Percentiles rank a stretch among this genome's conserved stretches.
phyloP scores from a whole-genome alignment of 2,329 filamentous ascomycete genomes.

The Fusarium phyllophilum region DNA sequence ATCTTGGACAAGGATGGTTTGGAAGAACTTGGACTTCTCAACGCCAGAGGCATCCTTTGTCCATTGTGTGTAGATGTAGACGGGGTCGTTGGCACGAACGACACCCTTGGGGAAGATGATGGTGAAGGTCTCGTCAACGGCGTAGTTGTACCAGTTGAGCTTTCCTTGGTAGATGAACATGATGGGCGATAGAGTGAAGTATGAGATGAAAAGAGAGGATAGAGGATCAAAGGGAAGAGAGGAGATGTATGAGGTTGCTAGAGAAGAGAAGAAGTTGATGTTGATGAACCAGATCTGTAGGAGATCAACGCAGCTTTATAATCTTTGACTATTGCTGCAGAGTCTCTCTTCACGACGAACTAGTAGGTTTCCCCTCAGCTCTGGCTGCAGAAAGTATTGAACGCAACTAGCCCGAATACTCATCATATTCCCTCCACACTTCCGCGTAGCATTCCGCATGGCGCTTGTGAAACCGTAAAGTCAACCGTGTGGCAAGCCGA shows the following conservation, averaged over 20 bases:
- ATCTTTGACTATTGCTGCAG: rapidly evolving
- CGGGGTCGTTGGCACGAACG: rapidly evolving
- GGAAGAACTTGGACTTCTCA: neutral
- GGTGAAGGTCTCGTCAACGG: neutral
- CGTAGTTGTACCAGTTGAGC: rapidly evolving
- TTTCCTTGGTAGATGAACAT: neutral
- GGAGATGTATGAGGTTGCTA: no score
- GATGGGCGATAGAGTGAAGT: rapidly evolving
- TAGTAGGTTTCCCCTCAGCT: neutral
- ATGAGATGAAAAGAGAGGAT: neutral
- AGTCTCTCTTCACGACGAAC: rapidly evolving
- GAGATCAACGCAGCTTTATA: neutral
- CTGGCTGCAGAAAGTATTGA: neutral
- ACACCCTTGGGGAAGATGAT: neutral
- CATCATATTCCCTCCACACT: neutral
- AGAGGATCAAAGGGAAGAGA: no score
- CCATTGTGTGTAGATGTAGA: neutral
- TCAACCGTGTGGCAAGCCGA: neutral
- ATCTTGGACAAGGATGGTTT: rapidly evolving
- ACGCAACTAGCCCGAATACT: neutral
- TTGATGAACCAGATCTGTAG: rapidly evolving
- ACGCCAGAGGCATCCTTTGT: neutral
- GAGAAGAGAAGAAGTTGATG: neutral
- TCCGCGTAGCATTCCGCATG: neutral
- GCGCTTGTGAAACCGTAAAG: neutral